Evolutionary conservation across 306 rosid genomes (phyloP).

Genomic region (Lagenaria siceraria): DNA sequence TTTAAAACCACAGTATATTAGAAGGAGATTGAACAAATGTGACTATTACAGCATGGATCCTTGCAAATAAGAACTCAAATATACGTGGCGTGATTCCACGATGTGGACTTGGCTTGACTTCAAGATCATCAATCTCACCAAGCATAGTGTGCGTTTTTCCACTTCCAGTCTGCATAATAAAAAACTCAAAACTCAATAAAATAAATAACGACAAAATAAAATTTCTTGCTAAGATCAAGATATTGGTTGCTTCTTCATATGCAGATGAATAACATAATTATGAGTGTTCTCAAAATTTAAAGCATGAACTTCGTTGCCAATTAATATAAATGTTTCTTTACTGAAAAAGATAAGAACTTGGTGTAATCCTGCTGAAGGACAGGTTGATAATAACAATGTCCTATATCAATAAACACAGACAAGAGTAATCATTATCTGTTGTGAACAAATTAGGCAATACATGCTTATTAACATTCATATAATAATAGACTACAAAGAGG

Average conservation of each 20-base stretch:
- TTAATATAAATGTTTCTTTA: not conserved
- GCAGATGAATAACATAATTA: not conserved
- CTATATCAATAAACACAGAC: not conserved
- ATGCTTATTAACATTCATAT: not conserved
- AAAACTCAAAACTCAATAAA: conserved; percentile 9
- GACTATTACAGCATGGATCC: conserved; percentile 84
- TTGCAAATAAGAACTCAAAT: conserved; percentile 91
- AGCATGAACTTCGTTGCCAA: not conserved
- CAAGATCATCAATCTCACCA: conserved; percentile 83
- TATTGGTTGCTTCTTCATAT: not conserved
- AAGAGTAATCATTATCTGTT: not conserved
- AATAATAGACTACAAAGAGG: not conserved
- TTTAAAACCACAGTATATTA: not conserved
- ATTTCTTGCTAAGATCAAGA: not conserved
- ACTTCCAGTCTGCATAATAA: conserved; percentile 81
- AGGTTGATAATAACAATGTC: too few species aligned
- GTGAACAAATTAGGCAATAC: not conserved
- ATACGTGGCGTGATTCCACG: conserved; percentile 97
- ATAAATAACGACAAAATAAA: not conserved
- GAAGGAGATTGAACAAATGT: conserved; percentile 7
- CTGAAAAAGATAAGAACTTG: not conserved
- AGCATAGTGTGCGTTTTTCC: conserved; percentile 99
- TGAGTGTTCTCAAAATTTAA: not conserved
- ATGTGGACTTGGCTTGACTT: conserved; percentile 68
- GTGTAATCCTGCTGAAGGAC: not conserved